phyloP scores from a whole-genome alignment of 805 yeast species.

The Lipomyces starkeyi region DNA sequence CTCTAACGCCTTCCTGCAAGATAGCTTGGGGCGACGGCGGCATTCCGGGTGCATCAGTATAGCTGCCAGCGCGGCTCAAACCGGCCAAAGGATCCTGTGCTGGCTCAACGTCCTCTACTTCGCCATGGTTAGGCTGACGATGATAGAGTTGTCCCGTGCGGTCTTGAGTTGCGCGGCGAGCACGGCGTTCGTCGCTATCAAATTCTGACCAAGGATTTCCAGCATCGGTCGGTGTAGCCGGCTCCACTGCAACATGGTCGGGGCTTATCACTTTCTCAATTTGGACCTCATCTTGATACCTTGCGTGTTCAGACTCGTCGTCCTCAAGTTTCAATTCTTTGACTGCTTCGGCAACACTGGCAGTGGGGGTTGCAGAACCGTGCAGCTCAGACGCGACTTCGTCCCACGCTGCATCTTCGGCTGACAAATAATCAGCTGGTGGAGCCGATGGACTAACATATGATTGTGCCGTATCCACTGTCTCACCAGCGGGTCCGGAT shows the following conservation, averaged over 20 bases:
- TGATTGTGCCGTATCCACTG: not conserved
- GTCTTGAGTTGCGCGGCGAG: slow-evolving; percentile 21
- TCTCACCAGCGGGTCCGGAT: not conserved
- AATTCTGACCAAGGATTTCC: slow-evolving; percentile 24
- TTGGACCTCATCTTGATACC: slow-evolving; percentile 13
- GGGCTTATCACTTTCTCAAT: slow-evolving; percentile 15
- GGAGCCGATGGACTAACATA: slow-evolving; percentile 6
- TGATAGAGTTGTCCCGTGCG: slow-evolving; percentile 21
- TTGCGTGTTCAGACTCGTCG: slow-evolving; percentile 10
- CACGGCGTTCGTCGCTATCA: slow-evolving; percentile 13
- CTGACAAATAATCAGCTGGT: slow-evolving; percentile 1
- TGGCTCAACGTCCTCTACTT: slow-evolving; percentile 27
- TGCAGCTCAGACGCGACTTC: slow-evolving; percentile 22
- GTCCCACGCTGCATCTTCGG: slow-evolving; percentile 21
- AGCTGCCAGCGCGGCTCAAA: slow-evolving; percentile 18
- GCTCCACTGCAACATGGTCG: slow-evolving; percentile 5
- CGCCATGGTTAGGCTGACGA: slow-evolving; percentile 19
- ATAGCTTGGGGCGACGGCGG: slow-evolving; percentile 30
- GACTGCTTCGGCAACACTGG: slow-evolving; percentile 17
- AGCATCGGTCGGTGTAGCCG: not conserved
- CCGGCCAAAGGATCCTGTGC: slow-evolving; percentile 29
- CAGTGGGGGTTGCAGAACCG: slow-evolving; percentile 9
- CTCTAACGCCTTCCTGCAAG: slow-evolving; percentile 16
- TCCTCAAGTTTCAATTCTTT: slow-evolving; percentile 25
- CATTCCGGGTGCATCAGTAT: slow-evolving; percentile 24